A percentile compares a stretch with the other conserved stretches of the same genome.
Evolutionary conservation across 306 rosid genomes (phyloP).

Genomic region (Mucuna pruriens): DNA sequence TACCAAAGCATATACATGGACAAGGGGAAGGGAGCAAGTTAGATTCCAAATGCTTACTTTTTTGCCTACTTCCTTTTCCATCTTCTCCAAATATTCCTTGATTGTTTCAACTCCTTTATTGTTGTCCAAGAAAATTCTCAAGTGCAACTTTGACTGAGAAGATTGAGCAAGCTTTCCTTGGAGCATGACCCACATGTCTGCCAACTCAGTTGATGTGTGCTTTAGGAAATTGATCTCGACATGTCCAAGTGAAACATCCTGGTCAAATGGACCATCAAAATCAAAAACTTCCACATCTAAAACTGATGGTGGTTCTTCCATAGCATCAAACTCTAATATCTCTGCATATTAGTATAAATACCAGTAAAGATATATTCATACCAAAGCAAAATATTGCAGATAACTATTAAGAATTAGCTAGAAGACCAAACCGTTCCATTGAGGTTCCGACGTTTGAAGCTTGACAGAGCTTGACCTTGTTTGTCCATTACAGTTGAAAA

Average conservation of each 20-base stretch:
- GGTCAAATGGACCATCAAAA: slow-evolving; percentile 94
- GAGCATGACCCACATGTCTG: slow-evolving; percentile 85
- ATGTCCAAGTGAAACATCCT: slow-evolving; percentile 80
- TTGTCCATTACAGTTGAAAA: slow-evolving; percentile 83
- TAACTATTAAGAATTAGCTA: neutral
- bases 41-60: slow-evolving; percentile 55
- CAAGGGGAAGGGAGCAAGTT: neutral
- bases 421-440: slow-evolving; percentile 80
- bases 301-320: slow-evolving; percentile 97
- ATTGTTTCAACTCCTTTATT: slow-evolving; percentile 79
- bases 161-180: slow-evolving; percentile 90
- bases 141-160: slow-evolving; percentile 82
- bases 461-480: slow-evolving; percentile 93
- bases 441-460: slow-evolving; percentile 78
- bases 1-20: neutral
- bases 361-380: slow-evolving; percentile 23
- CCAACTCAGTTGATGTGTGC: slow-evolving; percentile 74
- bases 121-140: slow-evolving; percentile 87
- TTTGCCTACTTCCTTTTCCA: slow-evolving; percentile 97
- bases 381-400: slow-evolving; percentile 9
- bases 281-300: slow-evolving; percentile 78
- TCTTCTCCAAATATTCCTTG: slow-evolving; percentile 81
- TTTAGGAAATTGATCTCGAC: slow-evolving; percentile 89
- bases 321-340: slow-evolving; percentile 90
- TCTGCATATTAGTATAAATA: slow-evolving; percentile 55